Base-by-base conservation (phyloP, 176 grass and related monocot genomes). In the Areca catechu region DNA sequence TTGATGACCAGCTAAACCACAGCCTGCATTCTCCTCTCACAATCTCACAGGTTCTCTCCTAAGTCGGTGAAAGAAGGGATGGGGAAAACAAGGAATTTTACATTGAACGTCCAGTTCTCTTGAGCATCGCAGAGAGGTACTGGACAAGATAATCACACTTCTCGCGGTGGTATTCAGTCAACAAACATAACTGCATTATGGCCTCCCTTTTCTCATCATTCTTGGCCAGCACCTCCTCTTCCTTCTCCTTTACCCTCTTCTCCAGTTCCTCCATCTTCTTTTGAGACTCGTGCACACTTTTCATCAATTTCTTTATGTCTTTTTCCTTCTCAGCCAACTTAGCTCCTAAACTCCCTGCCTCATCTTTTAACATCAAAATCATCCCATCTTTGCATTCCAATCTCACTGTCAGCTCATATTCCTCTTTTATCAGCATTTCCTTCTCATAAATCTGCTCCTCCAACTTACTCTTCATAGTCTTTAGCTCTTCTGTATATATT, bases 151-250 rank as follows among this genome's bases (percentile, higher is more conserved):
- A 67, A 5, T 74, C 56, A 4, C 66, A 88, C 25, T 97, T 82
- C 61, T 88, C 85, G 49, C 77, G 77, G 71, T 97, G 84, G 74
- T 91, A 97, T 20, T 88, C 76, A 24, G 88, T 97, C 22, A 65
- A 53, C 37, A 72, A 63, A 22, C 92, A 84, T 17, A 97, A 27
- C 57, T 91, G 92, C 57, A 80, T 97, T 76, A 97, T 91, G n/a
- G 78, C 86, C 72, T 97, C 92, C 59, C 75, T 78, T 69, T 97
- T 97, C 78, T 97, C 83, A 19, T 88, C 74, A 22, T 82, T 81
- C 56, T 70, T 90, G 72, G 70, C 27, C 27, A 68, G 62, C 65
- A 90, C 34, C 53, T 90, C 86, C 0, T 74, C 71, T 59, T 87
- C 83, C 66, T 82, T 83, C 16, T 83, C 80, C 29, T 67, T 60